phyloP scores from a whole-genome alignment of 176 grass and related monocot species.

The Musa troglodytarum region DNA sequence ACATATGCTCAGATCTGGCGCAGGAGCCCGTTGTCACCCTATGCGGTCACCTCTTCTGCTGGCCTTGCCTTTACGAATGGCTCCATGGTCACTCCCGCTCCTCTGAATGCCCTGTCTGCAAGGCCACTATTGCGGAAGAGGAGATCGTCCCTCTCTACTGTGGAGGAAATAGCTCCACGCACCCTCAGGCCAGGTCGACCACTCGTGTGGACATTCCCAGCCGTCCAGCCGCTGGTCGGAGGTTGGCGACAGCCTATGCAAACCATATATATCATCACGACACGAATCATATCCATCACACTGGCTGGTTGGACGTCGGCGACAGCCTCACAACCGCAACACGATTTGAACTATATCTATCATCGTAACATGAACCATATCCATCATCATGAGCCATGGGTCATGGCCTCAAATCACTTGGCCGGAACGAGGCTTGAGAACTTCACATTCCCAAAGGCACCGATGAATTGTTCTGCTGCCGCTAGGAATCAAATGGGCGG shows the following conservation, averaged over 20 bases:
- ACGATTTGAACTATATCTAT: background rate
- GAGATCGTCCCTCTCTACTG: conserved; percentile 10
- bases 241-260: background rate
- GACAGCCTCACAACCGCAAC: background rate
- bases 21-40: conserved; percentile 17
- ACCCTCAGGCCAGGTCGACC: conserved; percentile 1
- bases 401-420: background rate
- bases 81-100: conserved; percentile 14
- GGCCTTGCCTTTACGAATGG: conserved; percentile 19
- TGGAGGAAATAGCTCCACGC: background rate
- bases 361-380: background rate
- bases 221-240: background rate
- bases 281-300: background rate
- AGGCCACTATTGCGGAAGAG: background rate
- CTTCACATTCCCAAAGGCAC: background rate
- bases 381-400: background rate
- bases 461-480: background rate
- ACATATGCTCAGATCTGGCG: conserved; percentile 17
- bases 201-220: background rate
- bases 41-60: conserved; percentile 19
- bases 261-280: background rate
- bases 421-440: background rate
- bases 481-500: background rate
- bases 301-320: background rate
- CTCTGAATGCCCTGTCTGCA: conserved; percentile 16